These are phyloP conservation scores for Pythium oligandrum DNA, from an alignment of 352 stramenopile species.

Conservation along the genomic window DNA sequence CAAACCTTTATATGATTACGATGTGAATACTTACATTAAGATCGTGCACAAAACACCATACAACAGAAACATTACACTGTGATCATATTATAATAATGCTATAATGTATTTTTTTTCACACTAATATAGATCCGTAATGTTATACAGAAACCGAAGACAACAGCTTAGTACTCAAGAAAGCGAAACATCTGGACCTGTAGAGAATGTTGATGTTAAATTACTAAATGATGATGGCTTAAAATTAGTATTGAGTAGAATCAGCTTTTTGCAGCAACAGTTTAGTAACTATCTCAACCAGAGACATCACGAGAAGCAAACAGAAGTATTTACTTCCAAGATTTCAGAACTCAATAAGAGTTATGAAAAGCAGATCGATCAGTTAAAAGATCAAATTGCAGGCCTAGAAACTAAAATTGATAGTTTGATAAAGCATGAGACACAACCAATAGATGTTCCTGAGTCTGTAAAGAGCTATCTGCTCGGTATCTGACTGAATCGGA, in stretches of 20 bases:
- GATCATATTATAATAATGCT: slow-evolving; percentile 9
- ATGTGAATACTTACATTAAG: too few species aligned
- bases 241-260: slow-evolving; percentile 8
- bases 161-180: slow-evolving; percentile 6
- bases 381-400: slow-evolving; percentile 6
- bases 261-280: slow-evolving; percentile 9
- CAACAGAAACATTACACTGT: too few species aligned
- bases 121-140: slow-evolving; percentile 9
- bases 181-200: slow-evolving; percentile 4
- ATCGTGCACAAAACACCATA: too few species aligned
- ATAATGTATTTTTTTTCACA: slow-evolving; percentile 8
- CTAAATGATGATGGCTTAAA: slow-evolving; percentile 8
- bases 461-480: slow-evolving; percentile 4
- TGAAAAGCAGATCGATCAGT: slow-evolving; percentile 6
- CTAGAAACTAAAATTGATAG: too few species aligned
- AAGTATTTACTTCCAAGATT: too few species aligned
- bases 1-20: slow-evolving; percentile 5
- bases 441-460: too few species aligned
- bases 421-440: too few species aligned
- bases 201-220: slow-evolving; percentile 11
- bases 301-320: too few species aligned
- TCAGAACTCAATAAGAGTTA: slow-evolving; percentile 5
- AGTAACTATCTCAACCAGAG: too few species aligned
- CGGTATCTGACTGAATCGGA: slow-evolving; percentile 8
- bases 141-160: slow-evolving; percentile 11